Evolutionary conservation across 148 eudicot species (phyloP).

Genomic region (Pharnaceum exiguum): DNA sequence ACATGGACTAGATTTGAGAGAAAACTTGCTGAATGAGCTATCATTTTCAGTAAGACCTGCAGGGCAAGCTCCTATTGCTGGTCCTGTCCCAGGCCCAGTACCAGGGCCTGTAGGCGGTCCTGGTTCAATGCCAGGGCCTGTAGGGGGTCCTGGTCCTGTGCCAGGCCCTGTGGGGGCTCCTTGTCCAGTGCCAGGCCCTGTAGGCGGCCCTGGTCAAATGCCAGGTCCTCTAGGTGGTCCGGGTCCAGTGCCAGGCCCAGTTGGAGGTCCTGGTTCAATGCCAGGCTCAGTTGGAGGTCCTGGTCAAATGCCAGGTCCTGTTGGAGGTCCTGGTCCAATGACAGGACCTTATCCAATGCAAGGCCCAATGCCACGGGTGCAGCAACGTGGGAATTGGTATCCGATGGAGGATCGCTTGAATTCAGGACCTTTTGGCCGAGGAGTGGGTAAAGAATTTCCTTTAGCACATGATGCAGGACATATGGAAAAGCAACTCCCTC

Average conservation of each 20-base stretch:
- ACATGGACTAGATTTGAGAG: conserved; percentile 84
- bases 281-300: conserved; percentile 50
- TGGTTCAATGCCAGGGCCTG: conserved; percentile 59
- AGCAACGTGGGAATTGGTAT: conserved; percentile 76
- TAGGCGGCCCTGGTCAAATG: conserved; percentile 33
- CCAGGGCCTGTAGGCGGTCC: conserved; percentile 28
- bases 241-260: conserved; percentile 30
- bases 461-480: conserved; percentile 43
- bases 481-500: conserved; percentile 56
- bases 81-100: conserved; percentile 25
- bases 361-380: conserved; percentile 48
- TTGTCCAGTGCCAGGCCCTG: no score
- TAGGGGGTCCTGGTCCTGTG: conserved; percentile 28
- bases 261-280: no score
- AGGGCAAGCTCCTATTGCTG: conserved; percentile 44
- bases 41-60: conserved; percentile 58
- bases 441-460: conserved; percentile 46
- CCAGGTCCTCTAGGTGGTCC: no score
- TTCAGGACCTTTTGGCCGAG: conserved; percentile 41
- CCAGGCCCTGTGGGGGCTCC: no score
- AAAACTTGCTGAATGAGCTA: conserved; percentile 45
- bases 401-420: conserved; percentile 72
- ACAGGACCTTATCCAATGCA: no score
- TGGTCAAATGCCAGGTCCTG: conserved; percentile 22
- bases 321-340: no score